phyloP scores from a whole-genome alignment of 306 rosid genomes.

The Lathyrus sativus region DNA sequence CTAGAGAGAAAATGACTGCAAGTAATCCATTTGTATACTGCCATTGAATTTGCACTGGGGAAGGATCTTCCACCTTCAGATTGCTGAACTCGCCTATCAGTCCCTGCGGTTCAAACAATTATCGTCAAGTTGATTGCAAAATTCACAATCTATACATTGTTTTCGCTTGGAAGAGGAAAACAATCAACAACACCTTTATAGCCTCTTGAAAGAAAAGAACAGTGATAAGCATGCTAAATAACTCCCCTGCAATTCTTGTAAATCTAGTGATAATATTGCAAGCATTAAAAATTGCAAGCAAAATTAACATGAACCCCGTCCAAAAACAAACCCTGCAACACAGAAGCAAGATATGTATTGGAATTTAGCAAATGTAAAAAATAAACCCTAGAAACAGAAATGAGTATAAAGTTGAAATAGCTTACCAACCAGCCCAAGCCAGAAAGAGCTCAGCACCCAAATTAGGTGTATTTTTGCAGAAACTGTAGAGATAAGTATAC shows the following conservation, averaged over 20 bases:
- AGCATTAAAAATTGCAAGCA: slow-evolving; percentile 82
- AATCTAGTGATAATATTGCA: slow-evolving; percentile 66
- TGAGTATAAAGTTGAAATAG: background rate
- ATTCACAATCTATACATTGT: slow-evolving; percentile 1
- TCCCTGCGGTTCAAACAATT: slow-evolving; percentile 59
- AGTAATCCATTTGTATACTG: slow-evolving; percentile 75
- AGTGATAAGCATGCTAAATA: slow-evolving; percentile 85
- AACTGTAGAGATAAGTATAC: slow-evolving; percentile 72
- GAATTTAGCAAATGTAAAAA: background rate
- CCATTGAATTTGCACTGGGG: slow-evolving; percentile 60
- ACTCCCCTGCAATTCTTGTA: slow-evolving; percentile 86
- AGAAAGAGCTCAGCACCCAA: slow-evolving; percentile 66
- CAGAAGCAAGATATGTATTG: slow-evolving; percentile 6
- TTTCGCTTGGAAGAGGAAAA: slow-evolving; percentile 27
- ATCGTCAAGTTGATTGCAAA: slow-evolving; percentile 26
- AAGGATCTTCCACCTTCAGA: slow-evolving; percentile 48
- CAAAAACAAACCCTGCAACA: slow-evolving; percentile 88
- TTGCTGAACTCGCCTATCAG: slow-evolving; percentile 64
- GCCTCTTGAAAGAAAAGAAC: slow-evolving; percentile 91
- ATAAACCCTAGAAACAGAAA: background rate
- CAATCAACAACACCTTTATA: slow-evolving; percentile 60
- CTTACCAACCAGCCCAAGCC: slow-evolving; percentile 84
- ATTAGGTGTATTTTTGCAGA: slow-evolving; percentile 56
- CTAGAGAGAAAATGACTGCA: slow-evolving; percentile 67
- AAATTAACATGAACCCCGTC: slow-evolving; percentile 68